Base-by-base conservation (phyloP, 192 early-diverging fungal genomes). In the Martensiomyces pterosporus region DNA sequence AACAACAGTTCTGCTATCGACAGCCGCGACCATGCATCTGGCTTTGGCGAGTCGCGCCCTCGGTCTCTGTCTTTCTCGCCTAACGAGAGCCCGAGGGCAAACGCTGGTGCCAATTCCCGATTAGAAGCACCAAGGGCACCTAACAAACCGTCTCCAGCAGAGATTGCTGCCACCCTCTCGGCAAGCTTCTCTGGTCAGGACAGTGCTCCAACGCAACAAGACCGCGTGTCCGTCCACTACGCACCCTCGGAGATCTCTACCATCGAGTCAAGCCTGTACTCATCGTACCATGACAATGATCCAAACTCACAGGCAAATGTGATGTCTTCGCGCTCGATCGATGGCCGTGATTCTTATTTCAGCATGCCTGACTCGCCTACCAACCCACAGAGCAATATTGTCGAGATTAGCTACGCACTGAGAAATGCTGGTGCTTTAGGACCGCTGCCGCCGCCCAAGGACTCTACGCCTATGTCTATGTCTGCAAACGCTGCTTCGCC, bases 181-280 rank as follows among this genome's bases (percentile, higher is more conserved):
- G 59, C 69, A 25, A 72, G 69, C 62, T 72, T 72, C 38, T 46
- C 57, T 12, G 66, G 55, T 17, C 24, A 18, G 34, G 52, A 47
- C 27, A 61, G 64, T 25, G 52, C 61, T 14, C 34, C 60, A 8
- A 44, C 60, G 1, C 36, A 35, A 23, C 56, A 71, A 14, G 52
- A 64, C 10, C 37, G 48, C 22, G 18, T 58, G 24, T 71, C 62
- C 15, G 32, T 50, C 24, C 57, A 72, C 43, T 62, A 70, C 17
- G 53, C 50, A 35, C 56, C 71, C 14, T 75, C 71, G 9, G 71
- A 62, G 47, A 62, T 67, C 24, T 75, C 64, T 26, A 75, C 71
- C 26, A 75, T 75, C 43, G 71, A 75, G 43, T 75, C 71, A 4
- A 75, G 71, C 52, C 41, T 67, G 13, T 67, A 63, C 43, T 75